Percentiles rank a stretch among this genome's conserved stretches.
These are phyloP conservation scores for Inga leiocalycina DNA, from an alignment of 306 rosid genomes.

Conservation along the genomic window DNA sequence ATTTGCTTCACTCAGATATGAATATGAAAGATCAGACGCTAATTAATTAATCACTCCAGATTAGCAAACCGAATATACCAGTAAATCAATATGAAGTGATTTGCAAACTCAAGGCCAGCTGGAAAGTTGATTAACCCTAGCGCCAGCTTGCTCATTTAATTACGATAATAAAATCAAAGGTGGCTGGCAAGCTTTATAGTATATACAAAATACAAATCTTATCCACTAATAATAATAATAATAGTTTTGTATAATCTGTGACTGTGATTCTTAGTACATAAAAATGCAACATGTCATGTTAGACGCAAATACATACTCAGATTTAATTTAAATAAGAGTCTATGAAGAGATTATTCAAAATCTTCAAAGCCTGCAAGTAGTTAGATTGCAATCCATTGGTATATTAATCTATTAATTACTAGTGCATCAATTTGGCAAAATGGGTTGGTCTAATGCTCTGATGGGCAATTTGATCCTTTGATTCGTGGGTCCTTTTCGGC, in stretches of 20 bases:
- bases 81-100: background rate
- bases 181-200: background rate
- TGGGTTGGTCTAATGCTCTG: slow-evolving; percentile 16
- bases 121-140: background rate
- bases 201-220: background rate
- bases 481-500: slow-evolving; percentile 22
- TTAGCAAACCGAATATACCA: background rate
- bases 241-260: background rate
- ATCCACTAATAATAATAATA: background rate
- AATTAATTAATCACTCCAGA: background rate
- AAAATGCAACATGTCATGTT: slow-evolving; percentile 4
- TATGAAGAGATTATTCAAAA: slow-evolving; percentile 2
- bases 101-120: background rate
- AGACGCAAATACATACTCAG: background rate
- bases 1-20: background rate
- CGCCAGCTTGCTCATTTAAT: too few relatives aligned
- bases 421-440: slow-evolving; percentile 18
- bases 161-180: background rate
- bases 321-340: background rate
- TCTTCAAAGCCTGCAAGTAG: slow-evolving; percentile 40
- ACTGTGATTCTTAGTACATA: background rate
- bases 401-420: background rate
- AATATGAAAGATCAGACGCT: background rate
- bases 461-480: slow-evolving; percentile 17
- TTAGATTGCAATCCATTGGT: slow-evolving; percentile 33